Evolutionary conservation across 768 basidiomycete genomes (phyloP).

Genomic region (Boletus bicolor): DNA sequence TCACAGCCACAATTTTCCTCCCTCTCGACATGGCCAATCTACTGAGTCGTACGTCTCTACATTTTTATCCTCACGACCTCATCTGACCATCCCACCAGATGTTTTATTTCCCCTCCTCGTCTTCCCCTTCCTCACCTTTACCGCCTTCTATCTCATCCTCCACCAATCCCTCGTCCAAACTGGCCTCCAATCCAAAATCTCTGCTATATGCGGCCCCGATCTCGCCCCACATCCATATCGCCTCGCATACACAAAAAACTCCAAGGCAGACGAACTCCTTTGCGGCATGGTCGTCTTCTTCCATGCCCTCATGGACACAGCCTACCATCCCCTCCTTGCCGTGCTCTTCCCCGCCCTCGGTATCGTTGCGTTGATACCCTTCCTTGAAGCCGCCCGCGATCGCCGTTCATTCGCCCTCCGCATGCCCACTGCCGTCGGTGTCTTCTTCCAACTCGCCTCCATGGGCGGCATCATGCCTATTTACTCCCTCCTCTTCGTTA

Average conservation of each 20-base stretch:
- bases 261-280: constrained; percentile 36
- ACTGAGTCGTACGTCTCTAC: not conserved
- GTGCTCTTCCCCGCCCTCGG: constrained; percentile 10
- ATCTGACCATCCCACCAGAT: constrained; percentile 7
- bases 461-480: constrained; percentile 44
- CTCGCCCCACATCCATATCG: constrained; percentile 29
- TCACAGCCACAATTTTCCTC: too few species aligned
- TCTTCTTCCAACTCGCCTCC: constrained; percentile 41
- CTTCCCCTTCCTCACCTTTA: constrained; percentile 15
- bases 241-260: constrained; percentile 39
- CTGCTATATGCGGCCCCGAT: constrained; percentile 33
- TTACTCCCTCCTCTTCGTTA: constrained; percentile 46
- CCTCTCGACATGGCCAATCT: not conserved
- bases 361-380: constrained; percentile 35
- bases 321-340: constrained; percentile 16
- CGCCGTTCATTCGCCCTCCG: constrained; percentile 36
- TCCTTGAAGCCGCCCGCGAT: constrained; percentile 43
- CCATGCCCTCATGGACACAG: constrained; percentile 28
- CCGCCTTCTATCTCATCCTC: constrained; percentile 14
- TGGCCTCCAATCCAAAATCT: constrained; percentile 18
- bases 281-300: constrained; percentile 50
- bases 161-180: constrained; percentile 7
- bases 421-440: constrained; percentile 40
- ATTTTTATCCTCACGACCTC: too few species aligned
- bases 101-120: constrained; percentile 16